Evolutionary conservation across 176 grass and related monocot genomes (phyloP).

Genomic region (Carex kokanica): DNA sequence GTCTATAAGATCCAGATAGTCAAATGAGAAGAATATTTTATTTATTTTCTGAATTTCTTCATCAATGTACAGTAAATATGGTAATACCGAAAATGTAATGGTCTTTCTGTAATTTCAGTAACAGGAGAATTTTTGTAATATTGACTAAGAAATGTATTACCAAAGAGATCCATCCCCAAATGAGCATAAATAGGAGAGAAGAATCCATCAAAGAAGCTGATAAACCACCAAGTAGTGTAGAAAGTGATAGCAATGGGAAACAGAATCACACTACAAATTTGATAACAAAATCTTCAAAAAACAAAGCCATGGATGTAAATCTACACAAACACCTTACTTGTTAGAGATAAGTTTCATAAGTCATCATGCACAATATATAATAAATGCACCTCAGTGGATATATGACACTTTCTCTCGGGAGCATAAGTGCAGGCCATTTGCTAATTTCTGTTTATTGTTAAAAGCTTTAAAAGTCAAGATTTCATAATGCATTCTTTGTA

Average conservation of each 20-base stretch:
- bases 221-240: constrained; percentile 78
- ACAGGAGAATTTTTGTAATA: not conserved
- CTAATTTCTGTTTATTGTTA: not conserved
- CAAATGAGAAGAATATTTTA: not conserved
- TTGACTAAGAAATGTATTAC: constrained; percentile 29
- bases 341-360: not conserved
- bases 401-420: not conserved
- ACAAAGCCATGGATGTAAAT: not conserved
- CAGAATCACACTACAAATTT: constrained; percentile 55
- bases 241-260: constrained; percentile 76
- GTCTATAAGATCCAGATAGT: not conserved
- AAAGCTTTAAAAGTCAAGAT: not conserved
- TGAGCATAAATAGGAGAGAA: constrained; percentile 79
- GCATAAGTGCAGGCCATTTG: not conserved
- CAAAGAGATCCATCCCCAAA: constrained; percentile 58
- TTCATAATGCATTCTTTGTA: not conserved
- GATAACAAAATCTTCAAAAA: not conserved
- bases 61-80: not conserved
- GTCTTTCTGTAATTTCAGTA: not conserved
- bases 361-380: not conserved
- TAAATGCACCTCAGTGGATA: not conserved
- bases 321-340: not conserved
- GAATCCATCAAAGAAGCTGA: constrained; percentile 72
- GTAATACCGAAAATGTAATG: not conserved
- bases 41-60: not conserved